These are phyloP conservation scores for Clonostachys sp. DNA, from an alignment of 2,329 filamentous ascomycete genomes.

Conservation along the genomic window DNA sequence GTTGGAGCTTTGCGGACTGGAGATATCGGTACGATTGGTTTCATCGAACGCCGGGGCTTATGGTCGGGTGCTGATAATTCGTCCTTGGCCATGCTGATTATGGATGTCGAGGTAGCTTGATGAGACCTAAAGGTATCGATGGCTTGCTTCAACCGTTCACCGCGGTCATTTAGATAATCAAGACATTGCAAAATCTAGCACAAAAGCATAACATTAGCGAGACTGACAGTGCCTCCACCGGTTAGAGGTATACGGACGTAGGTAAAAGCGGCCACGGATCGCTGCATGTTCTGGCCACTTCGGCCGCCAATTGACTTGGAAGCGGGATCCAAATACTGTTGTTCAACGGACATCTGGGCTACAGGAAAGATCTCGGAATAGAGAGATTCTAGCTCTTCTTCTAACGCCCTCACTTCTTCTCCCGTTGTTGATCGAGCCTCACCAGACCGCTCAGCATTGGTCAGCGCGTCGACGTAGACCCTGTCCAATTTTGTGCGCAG, in stretches of 20 bases:
- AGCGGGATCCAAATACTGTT: conserved; percentile 61
- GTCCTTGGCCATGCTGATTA: conserved; percentile 34
- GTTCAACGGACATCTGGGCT: conserved; percentile 66
- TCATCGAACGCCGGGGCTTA: conserved; percentile 9
- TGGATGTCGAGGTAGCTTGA: conserved; percentile 26
- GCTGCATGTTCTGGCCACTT: conserved; percentile 35
- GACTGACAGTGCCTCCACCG: too few species aligned
- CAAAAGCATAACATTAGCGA: not conserved
- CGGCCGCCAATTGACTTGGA: conserved; percentile 36
- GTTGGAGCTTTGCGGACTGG: conserved; percentile 25
- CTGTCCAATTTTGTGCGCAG: conserved; percentile 50
- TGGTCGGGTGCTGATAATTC: conserved; percentile 29
- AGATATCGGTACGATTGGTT: conserved; percentile 20
- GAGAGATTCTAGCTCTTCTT: conserved; percentile 64
- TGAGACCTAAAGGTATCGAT: conserved; percentile 41
- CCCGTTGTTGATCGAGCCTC: conserved; percentile 16
- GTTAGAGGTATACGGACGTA: conserved; percentile 35
- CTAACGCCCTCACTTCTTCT: conserved; percentile 44
- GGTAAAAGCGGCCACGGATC: conserved; percentile 39
- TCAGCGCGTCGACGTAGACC: conserved; percentile 45
- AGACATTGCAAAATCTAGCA: conserved; percentile 30
- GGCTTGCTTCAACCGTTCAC: conserved; percentile 31
- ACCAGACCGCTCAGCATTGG: conserved; percentile 15
- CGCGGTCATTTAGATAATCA: conserved; percentile 43
- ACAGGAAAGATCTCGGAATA: conserved; percentile 67